A percentile compares a stretch with the other conserved stretches of the same genome.
Evolutionary conservation across 2,329 filamentous ascomycete species (phyloP).

Genomic region (Tolypocladium endophyticum): DNA sequence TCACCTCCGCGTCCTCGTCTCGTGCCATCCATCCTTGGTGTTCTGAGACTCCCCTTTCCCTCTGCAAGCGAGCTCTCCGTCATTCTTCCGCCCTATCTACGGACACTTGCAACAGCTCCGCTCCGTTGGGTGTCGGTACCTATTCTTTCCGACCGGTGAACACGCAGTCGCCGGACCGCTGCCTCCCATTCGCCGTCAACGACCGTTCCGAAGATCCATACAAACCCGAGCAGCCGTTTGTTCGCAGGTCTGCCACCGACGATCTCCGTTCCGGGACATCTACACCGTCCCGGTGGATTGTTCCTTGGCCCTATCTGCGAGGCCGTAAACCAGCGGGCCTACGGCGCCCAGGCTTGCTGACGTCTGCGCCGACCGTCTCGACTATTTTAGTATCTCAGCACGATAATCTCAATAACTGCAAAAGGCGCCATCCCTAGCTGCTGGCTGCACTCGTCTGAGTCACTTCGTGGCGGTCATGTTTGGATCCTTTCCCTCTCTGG

Average conservation of each 20-base stretch:
- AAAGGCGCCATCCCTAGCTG: background rate
- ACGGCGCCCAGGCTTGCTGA: background rate
- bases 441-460: slow-evolving; percentile 4
- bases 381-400: no score
- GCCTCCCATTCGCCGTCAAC: background rate
- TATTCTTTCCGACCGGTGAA: background rate
- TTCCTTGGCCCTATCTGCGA: background rate
- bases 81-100: background rate
- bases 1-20: background rate
- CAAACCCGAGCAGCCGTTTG: background rate
- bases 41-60: background rate
- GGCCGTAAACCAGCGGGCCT: background rate
- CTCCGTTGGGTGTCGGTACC: background rate
- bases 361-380: background rate
- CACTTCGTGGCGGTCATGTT: slow-evolving; percentile 26
- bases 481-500: slow-evolving; percentile 27
- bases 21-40: background rate
- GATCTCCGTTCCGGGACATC: background rate
- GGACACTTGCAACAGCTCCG: background rate
- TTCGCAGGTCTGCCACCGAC: background rate
- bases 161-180: background rate
- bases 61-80: background rate
- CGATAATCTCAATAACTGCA: background rate
- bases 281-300: background rate
- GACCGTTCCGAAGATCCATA: background rate